A percentile compares a stretch with the other conserved stretches of the same genome.
These are phyloP conservation scores for Monascus ruber DNA, from an alignment of 2,329 filamentous ascomycete species.

Conservation along the genomic window DNA sequence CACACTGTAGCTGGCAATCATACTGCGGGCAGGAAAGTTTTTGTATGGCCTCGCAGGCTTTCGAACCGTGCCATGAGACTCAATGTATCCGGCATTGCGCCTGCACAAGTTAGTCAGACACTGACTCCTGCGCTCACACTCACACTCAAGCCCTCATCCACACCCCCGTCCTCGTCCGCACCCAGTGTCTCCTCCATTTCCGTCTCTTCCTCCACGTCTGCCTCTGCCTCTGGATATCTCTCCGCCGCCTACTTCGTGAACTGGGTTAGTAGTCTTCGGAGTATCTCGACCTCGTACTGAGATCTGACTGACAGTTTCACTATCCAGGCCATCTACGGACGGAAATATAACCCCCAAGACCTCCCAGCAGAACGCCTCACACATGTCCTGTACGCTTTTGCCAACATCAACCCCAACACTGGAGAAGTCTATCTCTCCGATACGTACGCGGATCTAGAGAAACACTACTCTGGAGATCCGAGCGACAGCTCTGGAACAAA, in stretches of 20 bases:
- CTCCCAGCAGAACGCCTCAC: slow-evolving; percentile 72
- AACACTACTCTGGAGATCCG: slow-evolving; percentile 57
- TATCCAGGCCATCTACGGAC: slow-evolving; percentile 64
- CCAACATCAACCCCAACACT: slow-evolving; percentile 65
- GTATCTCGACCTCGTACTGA: not conserved
- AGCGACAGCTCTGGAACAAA: slow-evolving; percentile 58
- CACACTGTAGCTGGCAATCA: no score
- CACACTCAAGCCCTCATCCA: no score
- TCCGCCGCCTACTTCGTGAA: slow-evolving; percentile 37
- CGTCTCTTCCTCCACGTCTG: not conserved
- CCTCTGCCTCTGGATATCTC: slow-evolving; percentile 10
- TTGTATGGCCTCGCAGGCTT: no score
- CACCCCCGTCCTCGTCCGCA: no score
- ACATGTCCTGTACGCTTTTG: slow-evolving; percentile 84
- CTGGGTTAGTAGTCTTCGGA: slow-evolving; percentile 22
- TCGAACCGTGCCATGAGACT: no score
- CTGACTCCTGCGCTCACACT: no score
- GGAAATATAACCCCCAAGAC: slow-evolving; percentile 76
- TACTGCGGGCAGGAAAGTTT: no score
- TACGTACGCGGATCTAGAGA: slow-evolving; percentile 55
- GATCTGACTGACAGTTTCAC: slow-evolving; percentile 1
- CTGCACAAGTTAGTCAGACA: no score
- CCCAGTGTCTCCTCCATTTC: no score
- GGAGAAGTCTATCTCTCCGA: slow-evolving; percentile 73
- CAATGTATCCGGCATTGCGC: no score